Evolutionary conservation across 73 alveolate genomes (phyloP).

Genomic region (Tetrahymena elliotti): DNA sequence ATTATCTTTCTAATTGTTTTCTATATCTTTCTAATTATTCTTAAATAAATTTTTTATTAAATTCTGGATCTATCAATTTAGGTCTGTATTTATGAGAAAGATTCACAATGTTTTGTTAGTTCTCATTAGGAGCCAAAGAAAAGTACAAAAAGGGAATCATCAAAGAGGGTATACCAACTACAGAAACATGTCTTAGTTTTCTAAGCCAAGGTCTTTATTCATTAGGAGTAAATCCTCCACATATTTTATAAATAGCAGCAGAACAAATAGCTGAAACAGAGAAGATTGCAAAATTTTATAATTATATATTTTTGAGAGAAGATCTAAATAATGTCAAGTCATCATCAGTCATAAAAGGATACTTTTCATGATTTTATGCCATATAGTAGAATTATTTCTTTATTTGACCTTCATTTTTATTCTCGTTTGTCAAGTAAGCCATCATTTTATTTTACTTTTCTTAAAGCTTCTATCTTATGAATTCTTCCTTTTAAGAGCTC

Average conservation of each 20-base stretch:
- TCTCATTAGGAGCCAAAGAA: neutral
- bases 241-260: neutral
- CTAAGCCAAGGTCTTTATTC: neutral
- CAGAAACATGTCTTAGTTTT: neutral
- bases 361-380: neutral
- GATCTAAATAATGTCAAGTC: neutral
- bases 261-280: neutral
- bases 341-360: neutral
- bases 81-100: neutral
- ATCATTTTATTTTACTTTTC: neutral
- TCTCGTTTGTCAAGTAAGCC: neutral
- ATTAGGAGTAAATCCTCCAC: slow-evolving; percentile 2
- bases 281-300: neutral
- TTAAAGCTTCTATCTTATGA: neutral
- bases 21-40: neutral
- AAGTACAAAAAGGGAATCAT: neutral
- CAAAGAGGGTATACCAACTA: neutral
- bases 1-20: neutral
- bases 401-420: neutral
- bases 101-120: neutral
- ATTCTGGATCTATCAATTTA: neutral
- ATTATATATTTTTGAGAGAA: neutral
- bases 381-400: neutral
- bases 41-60: neutral
- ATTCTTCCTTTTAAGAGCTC: neutral